Conservation (phyloP, 2,329 filamentous ascomycete species). For the Talaromyces sp. region DNA sequence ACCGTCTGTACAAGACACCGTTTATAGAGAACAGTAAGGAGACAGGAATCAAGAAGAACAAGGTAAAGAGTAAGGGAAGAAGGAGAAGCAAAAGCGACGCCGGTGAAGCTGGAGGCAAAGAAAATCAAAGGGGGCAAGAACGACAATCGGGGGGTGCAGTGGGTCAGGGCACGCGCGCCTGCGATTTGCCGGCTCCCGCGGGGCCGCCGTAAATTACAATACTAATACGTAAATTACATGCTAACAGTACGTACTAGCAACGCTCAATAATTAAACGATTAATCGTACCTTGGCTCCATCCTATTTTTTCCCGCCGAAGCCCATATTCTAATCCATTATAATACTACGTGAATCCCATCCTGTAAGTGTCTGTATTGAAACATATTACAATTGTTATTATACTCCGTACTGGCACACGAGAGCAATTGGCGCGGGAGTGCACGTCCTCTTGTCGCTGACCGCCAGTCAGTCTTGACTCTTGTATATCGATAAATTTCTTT, state of each 20-base stretch:
- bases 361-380: not conserved
- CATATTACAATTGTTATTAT: no score
- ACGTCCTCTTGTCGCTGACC: not conserved
- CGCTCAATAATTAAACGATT: not conserved
- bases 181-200: not conserved
- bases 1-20: not conserved
- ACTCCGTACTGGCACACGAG: not conserved
- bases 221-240: no score
- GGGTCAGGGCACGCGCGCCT: not conserved
- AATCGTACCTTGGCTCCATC: not conserved
- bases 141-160: not conserved
- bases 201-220: not conserved
- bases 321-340: no score
- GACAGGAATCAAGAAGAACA: not conserved
- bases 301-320: not conserved
- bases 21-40: not conserved
- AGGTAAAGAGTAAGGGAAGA: not conserved
- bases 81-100: not conserved
- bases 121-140: slow-evolving; percentile 1
- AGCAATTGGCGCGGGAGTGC: not conserved
- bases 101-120: not conserved
- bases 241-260: no score
- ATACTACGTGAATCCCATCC: no score
- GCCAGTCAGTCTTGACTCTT: not conserved
- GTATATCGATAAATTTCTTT: not conserved